Conservation (phyloP, 768 basidiomycete species). For the Termitomyces sp. region DNA sequence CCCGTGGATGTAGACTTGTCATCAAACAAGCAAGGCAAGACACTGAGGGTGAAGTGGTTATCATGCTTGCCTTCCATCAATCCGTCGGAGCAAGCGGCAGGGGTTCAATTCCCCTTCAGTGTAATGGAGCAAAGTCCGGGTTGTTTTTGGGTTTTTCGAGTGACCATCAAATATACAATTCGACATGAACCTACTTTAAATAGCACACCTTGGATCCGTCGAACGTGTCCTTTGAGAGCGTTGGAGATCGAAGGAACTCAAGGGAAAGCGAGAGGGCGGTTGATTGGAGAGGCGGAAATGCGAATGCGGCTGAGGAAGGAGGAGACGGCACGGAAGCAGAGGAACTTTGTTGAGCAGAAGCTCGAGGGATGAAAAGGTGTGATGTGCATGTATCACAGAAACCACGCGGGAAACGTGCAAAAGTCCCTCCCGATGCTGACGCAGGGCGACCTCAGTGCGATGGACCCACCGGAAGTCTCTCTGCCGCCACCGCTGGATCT, state of each 20-base stretch:
- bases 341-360: slow-evolving; percentile 76
- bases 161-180: too few relatives aligned
- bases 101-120: too few relatives aligned
- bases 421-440: slow-evolving; percentile 14
- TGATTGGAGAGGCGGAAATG: slow-evolving; percentile 16
- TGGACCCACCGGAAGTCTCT: slow-evolving; percentile 6
- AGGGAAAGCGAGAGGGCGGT: slow-evolving; percentile 11
- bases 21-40: too few relatives aligned
- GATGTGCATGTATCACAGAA: slow-evolving; percentile 9
- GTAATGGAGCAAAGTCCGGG: too few relatives aligned
- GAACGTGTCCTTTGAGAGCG: slow-evolving; percentile 48
- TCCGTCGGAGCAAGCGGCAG: too few relatives aligned
- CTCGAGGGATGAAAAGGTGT: slow-evolving; percentile 80
- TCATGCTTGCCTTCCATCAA: too few relatives aligned
- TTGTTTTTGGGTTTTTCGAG: too few relatives aligned
- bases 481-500: slow-evolving; percentile 53
- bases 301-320: slow-evolving; percentile 43
- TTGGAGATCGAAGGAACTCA: background rate
- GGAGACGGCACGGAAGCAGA: slow-evolving; percentile 79
- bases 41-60: too few relatives aligned
- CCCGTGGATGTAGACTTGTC: too few relatives aligned
- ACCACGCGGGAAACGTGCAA: slow-evolving; percentile 48
- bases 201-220: slow-evolving; percentile 47
- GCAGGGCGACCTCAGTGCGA: slow-evolving; percentile 23
- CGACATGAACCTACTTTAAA: too few relatives aligned